Conservation (phyloP, 441 rosid genomes). For the Flueggea neowawraea region DNA sequence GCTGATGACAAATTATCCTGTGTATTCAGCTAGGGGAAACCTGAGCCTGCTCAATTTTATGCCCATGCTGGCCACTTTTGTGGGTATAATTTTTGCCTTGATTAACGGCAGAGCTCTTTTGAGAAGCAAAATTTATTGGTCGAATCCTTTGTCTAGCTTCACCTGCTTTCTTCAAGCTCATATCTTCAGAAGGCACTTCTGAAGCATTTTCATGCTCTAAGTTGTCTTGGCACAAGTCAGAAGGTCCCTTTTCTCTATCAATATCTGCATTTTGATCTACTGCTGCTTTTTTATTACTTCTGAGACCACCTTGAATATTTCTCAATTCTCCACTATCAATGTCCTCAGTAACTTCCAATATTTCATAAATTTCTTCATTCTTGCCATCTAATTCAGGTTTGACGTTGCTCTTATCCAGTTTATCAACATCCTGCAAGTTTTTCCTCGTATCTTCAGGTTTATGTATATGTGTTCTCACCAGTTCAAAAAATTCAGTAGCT, state of each 20-base stretch:
- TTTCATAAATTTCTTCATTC: slow-evolving; percentile 21
- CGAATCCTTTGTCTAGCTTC: slow-evolving; percentile 23
- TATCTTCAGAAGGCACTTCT: slow-evolving; percentile 15
- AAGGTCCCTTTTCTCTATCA: slow-evolving; percentile 18
- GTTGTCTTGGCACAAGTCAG: slow-evolving; percentile 15
- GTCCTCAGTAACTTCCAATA: slow-evolving; percentile 23
- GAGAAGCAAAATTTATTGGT: slow-evolving; percentile 26
- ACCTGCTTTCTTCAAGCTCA: slow-evolving; percentile 14
- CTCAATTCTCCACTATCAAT: slow-evolving; percentile 25
- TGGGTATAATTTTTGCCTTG: slow-evolving; percentile 30
- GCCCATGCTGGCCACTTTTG: slow-evolving; percentile 30
- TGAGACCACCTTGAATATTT: slow-evolving; percentile 18
- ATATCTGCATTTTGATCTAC: slow-evolving; percentile 13
- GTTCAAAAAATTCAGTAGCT: slow-evolving; percentile 62
- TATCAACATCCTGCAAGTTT: no score
- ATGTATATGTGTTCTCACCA: slow-evolving; percentile 56
- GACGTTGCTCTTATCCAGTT: no score
- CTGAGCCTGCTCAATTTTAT: slow-evolving; percentile 22
- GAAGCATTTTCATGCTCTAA: slow-evolving; percentile 20
- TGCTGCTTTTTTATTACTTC: slow-evolving; percentile 25
- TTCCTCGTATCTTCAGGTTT: no score
- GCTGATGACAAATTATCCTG: slow-evolving; percentile 34
- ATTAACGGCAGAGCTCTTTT: slow-evolving; percentile 20
- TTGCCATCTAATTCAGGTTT: slow-evolving; percentile 21
- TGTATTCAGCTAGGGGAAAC: slow-evolving; percentile 27